These are phyloP conservation scores for Tympanopsis confertula DNA, from an alignment of 2,329 filamentous ascomycete genomes.

Conservation along the genomic window DNA sequence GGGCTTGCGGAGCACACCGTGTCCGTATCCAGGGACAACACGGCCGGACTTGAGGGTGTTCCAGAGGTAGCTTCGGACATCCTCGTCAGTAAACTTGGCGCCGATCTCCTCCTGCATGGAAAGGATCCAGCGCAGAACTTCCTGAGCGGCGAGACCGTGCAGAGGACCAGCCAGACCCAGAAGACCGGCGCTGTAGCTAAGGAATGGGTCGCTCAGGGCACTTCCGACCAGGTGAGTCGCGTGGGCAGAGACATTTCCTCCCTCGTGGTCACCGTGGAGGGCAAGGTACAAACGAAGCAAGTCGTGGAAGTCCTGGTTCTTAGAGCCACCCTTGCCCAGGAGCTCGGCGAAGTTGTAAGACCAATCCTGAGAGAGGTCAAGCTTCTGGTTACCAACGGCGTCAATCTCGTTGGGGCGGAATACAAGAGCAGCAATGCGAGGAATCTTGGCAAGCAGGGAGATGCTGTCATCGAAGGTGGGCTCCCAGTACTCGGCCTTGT, in stretches of 20 bases:
- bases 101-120: constrained; percentile 62
- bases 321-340: constrained; percentile 54
- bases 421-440: constrained; percentile 63
- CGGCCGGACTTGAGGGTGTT: constrained; percentile 59
- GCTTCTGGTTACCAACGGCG: constrained; percentile 12
- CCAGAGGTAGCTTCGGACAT: constrained; percentile 62
- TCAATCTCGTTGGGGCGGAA: constrained; percentile 51
- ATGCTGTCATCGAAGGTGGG: constrained; percentile 66
- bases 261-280: constrained; percentile 67
- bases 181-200: constrained; percentile 63
- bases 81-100: constrained; percentile 46
- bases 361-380: constrained; percentile 49
- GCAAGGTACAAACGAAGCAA: constrained; percentile 62
- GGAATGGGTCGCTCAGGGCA: constrained; percentile 61
- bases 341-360: constrained; percentile 68
- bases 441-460: constrained; percentile 61
- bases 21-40: constrained; percentile 62
- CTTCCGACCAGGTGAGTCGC: constrained; percentile 64
- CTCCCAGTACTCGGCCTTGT: constrained; percentile 71
- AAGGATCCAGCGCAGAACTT: constrained; percentile 64
- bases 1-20: constrained; percentile 63
- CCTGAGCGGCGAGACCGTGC: constrained; percentile 62
- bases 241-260: constrained; percentile 66
- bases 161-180: constrained; percentile 64
- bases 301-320: constrained; percentile 64